Evolutionary conservation across 495 filamentous ascomycete genomes (phyloP), one percentile per base, ranked within the genome.

Genomic region (Neurospora sp.): DNA sequence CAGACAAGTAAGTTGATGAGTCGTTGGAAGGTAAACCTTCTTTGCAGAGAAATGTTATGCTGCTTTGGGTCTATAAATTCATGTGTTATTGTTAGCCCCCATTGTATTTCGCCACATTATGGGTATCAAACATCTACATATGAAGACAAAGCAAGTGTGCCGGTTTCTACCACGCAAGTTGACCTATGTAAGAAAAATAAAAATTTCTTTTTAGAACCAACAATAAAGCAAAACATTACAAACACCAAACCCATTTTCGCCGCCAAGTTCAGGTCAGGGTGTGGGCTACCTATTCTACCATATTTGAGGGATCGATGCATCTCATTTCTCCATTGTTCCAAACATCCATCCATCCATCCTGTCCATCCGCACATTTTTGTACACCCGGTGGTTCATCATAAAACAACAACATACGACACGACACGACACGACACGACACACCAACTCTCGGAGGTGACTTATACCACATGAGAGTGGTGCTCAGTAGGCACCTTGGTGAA

Each of bases 401-500:
- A 54, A 54, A 27, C 46, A 35, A 31, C 54, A 66, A 66, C 27
- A 66, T 66, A 27, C 27, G 20, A 6, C 7, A 35, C 54, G 6
- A 18, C 27, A 66, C 27, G 31, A 35, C 48, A 66, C 23, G 23
- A 31, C 48, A 59, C 12, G 48, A 31, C 54, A 54, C 14, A 41
- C 14, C 41, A 18, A 66, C 27, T 18, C 54, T 14, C 54, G 14
- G 23, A 66, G 23, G 27, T 27, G 6, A 66, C 54, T 66, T 66
- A 66, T 31, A 66, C 14, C 54, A 31, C 23, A 37, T 66, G 54
- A 66, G 54, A 66, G 44, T 73, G 78, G 40, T 84, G 81, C 72
- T 78, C 81, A 23, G 83, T 81, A 39, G 84, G 83, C 35, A 86
- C 79, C 42, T 74, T 75, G 31, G 84, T 85, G 77, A 98, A 84